A percentile compares a stretch with the other conserved stretches of the same genome.
These are phyloP conservation scores for Aspergillus panamensis DNA, from an alignment of 495 filamentous ascomycete species.

Conservation along the genomic window DNA sequence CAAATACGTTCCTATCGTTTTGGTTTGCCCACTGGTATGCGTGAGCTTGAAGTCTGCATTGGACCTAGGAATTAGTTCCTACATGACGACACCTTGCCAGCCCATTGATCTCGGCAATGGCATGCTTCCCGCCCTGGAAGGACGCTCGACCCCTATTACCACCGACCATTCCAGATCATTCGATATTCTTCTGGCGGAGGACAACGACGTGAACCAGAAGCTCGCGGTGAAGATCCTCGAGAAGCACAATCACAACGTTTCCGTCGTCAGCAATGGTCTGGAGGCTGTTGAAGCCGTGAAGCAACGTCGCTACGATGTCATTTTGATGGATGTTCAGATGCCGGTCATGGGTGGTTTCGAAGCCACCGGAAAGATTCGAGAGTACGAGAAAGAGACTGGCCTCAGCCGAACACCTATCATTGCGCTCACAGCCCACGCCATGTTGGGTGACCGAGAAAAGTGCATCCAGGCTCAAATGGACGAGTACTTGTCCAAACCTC, in stretches of 20 bases:
- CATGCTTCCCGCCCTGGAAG: constrained; percentile 96
- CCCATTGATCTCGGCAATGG: constrained; percentile 96
- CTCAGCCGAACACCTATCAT: constrained; percentile 90
- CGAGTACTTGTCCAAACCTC: constrained; percentile 95
- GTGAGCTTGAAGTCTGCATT: constrained; percentile 93
- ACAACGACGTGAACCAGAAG: constrained; percentile 97
- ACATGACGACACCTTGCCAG: constrained; percentile 97
- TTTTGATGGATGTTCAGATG: constrained; percentile 99
- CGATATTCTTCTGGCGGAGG: constrained; percentile 92
- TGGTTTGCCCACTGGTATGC: constrained; percentile 85
- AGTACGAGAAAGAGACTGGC: constrained; percentile 76
- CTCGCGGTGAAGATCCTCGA: constrained; percentile 95
- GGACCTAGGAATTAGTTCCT: constrained; percentile 93
- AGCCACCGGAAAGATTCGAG: constrained; percentile 93
- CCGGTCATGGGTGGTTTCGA: constrained; percentile 99
- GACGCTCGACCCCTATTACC: constrained; percentile 83
- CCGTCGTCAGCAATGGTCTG: constrained; percentile 90
- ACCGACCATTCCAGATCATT: constrained; percentile 95
- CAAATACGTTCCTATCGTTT: constrained; percentile 95
- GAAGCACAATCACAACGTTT: constrained; percentile 96
- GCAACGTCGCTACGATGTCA: constrained; percentile 88
- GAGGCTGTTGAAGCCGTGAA: constrained; percentile 90
- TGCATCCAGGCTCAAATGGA: constrained; percentile 99
- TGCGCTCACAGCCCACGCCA: constrained; percentile 95
- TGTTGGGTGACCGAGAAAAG: constrained; percentile 98